These are phyloP conservation scores for Fomitopsis serialis DNA, from an alignment of 768 basidiomycete genomes.

Conservation along the genomic window DNA sequence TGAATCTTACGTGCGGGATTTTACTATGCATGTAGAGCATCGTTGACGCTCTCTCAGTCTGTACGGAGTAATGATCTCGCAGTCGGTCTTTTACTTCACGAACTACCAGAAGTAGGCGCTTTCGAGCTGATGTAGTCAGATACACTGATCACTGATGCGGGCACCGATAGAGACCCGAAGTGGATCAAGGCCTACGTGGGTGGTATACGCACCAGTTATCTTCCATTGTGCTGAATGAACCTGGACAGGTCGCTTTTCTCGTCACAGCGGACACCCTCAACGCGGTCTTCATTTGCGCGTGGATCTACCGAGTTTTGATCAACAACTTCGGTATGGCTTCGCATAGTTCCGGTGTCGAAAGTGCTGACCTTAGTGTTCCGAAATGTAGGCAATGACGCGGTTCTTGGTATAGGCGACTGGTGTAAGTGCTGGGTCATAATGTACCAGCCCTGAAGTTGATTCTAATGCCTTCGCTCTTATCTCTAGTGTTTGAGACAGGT, in stretches of 20 bases:
- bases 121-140: too few species aligned
- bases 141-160: neutral
- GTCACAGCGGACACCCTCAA: conserved; percentile 40
- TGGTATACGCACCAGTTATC: neutral
- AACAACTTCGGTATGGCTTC: conserved; percentile 31
- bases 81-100: conserved; percentile 17
- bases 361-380: neutral
- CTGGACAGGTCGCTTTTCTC: conserved; percentile 29
- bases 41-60: neutral
- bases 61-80: conserved; percentile 20
- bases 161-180: neutral
- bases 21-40: neutral
- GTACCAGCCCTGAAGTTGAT: neutral
- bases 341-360: too few species aligned
- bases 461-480: neutral
- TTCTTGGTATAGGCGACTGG: conserved; percentile 8
- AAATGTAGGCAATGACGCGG: neutral
- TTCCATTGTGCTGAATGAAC: neutral
- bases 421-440: conserved; percentile 4
- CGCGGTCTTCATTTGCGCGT: conserved; percentile 31
- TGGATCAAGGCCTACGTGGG: conserved; percentile 3
- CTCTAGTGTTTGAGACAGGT: neutral
- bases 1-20: conserved; percentile 11
- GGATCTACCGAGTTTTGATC: conserved; percentile 39
- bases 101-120: conserved; percentile 15